Percentiles rank a stretch among this genome's conserved stretches.
Evolutionary conservation across 768 basidiomycete genomes (phyloP).

Genomic region (Pleurotus platypus): DNA sequence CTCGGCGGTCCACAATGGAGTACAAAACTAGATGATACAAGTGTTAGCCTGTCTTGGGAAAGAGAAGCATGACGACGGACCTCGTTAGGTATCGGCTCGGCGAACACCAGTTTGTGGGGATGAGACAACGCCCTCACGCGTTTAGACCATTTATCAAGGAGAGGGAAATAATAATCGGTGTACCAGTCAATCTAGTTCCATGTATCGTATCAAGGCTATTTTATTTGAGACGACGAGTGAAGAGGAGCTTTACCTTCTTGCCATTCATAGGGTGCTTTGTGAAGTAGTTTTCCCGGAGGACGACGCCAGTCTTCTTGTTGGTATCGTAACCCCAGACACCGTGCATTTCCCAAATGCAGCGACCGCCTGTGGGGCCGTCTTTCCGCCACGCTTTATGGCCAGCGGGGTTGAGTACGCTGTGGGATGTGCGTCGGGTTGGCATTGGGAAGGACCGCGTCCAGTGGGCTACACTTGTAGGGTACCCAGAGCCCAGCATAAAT

Average conservation of each 20-base stretch:
- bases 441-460: conserved; percentile 89
- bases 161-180: conserved; percentile 79
- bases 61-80: conserved; percentile 30
- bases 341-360: conserved; percentile 88
- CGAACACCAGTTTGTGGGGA: conserved; percentile 61
- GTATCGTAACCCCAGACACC: conserved; percentile 91
- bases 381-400: conserved; percentile 64
- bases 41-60: not conserved
- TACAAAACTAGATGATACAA: conserved; percentile 63
- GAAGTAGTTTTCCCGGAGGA: conserved; percentile 86
- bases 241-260: conserved; percentile 41
- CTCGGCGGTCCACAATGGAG: conserved; percentile 69
- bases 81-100: conserved; percentile 93
- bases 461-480: conserved; percentile 71
- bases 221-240: too few species aligned
- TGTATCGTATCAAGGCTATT: too few species aligned
- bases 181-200: conserved; percentile 77
- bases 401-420: conserved; percentile 55
- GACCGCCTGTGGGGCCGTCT: conserved; percentile 69
- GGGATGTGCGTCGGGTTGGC: conserved; percentile 67
- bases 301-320: conserved; percentile 61
- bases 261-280: conserved; percentile 60
- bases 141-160: conserved; percentile 64
- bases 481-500: conserved; percentile 88
- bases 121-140: conserved; percentile 47